Percentiles rank a stretch among this genome's conserved stretches.
Conservation (phyloP, 106 monocot genomes). For the Chionographis japonica region DNA sequence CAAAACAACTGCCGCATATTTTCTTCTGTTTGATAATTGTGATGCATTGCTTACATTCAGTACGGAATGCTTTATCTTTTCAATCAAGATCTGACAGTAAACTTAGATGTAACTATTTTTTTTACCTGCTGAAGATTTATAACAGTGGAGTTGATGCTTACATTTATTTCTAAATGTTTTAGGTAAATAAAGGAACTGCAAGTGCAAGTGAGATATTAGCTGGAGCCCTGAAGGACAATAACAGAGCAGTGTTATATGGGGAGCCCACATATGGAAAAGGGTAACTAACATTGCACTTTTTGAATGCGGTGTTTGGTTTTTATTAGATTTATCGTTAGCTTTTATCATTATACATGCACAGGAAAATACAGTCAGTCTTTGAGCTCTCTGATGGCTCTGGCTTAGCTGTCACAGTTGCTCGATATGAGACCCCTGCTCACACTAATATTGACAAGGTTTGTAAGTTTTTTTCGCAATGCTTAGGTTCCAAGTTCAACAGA, state of each 20-base stretch:
- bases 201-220: constrained; percentile 99
- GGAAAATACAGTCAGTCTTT: constrained; percentile 98
- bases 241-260: constrained; percentile 87
- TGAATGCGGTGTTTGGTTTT: not conserved
- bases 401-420: constrained; percentile 88
- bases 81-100: too few relatives aligned
- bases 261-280: constrained; percentile 99
- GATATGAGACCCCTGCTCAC: constrained; percentile 97
- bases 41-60: not conserved
- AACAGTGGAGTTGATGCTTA: not conserved
- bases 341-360: constrained; percentile 22
- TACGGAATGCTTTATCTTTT: not conserved
- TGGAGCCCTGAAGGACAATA: constrained; percentile 97
- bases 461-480: not conserved
- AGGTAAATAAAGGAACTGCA: constrained; percentile 99
- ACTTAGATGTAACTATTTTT: too few relatives aligned
- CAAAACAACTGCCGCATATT: not conserved
- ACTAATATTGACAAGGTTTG: constrained; percentile 90
- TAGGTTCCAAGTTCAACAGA: too few relatives aligned
- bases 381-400: constrained; percentile 97
- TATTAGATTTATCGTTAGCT: not conserved
- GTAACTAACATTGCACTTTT: constrained; percentile 26
- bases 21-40: not conserved
- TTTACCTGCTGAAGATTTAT: too few relatives aligned
- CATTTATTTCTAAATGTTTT: constrained; percentile 5